Percentiles rank a stretch among this genome's conserved stretches.
Conservation (phyloP, 2,329 filamentous ascomycete genomes). For the Tolypocladium sp. region DNA sequence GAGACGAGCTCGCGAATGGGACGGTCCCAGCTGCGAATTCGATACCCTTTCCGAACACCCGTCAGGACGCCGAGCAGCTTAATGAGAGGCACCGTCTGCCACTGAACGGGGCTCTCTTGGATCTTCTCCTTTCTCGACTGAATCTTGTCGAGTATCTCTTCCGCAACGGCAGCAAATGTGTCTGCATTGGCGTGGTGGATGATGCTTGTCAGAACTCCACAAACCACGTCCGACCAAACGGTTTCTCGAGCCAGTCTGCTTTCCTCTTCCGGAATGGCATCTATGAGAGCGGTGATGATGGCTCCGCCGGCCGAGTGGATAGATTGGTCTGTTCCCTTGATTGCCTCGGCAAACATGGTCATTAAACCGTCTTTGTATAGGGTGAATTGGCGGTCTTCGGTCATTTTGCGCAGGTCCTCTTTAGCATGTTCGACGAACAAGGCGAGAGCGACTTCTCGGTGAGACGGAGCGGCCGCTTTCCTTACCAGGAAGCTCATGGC, state of each 20-base stretch:
- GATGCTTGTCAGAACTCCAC: conserved; percentile 69
- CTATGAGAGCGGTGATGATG: conserved; percentile 43
- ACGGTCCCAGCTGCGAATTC: conserved; percentile 63
- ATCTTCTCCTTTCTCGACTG: conserved; percentile 24
- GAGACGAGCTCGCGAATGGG: conserved; percentile 48
- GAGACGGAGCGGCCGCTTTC: conserved; percentile 72
- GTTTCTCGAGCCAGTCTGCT: conserved; percentile 34
- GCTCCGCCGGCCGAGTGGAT: conserved; percentile 51
- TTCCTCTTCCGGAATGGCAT: conserved; percentile 40
- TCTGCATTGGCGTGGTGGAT: conserved; percentile 73
- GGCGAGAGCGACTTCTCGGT: conserved; percentile 63
- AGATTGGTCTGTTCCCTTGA: conserved; percentile 51
- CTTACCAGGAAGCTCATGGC: conserved; percentile 88
- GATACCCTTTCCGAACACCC: conserved; percentile 73
- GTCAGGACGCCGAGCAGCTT: conserved; percentile 58
- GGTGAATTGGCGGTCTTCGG: conserved; percentile 46
- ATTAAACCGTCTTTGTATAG: conserved; percentile 83
- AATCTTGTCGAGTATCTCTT: conserved; percentile 47
- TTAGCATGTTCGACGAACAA: conserved; percentile 65
- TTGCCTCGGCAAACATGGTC: conserved; percentile 82
- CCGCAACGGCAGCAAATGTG: conserved; percentile 61
- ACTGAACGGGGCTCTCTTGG: conserved; percentile 8
- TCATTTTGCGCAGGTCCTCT: conserved; percentile 50
- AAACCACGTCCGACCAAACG: conserved; percentile 56
- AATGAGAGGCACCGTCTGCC: conserved; percentile 38